Evolutionary conservation across 805 yeast species (phyloP), one percentile per base, ranked within the genome.

Genomic region (Wickerhamiella hasegawae): DNA sequence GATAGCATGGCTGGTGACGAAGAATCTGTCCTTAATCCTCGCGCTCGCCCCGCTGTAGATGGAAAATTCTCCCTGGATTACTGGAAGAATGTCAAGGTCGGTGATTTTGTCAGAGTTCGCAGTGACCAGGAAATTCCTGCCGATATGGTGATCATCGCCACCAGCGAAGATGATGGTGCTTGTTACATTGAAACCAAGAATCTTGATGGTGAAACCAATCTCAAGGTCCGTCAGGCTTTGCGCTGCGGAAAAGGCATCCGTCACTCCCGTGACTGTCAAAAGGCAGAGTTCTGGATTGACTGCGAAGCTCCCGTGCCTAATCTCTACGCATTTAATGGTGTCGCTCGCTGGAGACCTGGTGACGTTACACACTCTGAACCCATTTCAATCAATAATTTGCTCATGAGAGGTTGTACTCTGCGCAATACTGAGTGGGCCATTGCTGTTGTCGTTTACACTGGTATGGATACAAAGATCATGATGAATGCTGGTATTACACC

Each of bases 91-190:
- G 73, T 78, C 29, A 65, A 65, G 40, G 87, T 78, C 18, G 92
- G 92, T 32, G 87, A 80, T 52, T 58, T 76, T 37, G 60, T 80
- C 26, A 63, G 81, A 42, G 64, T 79, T 16, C 64, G 71, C 40
- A 72, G 72, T 43, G 75, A 80, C 53, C 82, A 77, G 42, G 80
- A 75, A 48, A 66, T 79, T 14, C 92, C 92, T 1, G 87, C 84
- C 24, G 92, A 79, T 55, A 57, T 79, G 31, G 59, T 75, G 15
- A 64, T 79, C 16, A 55, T 79, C 18, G 65, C 83, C 9, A 71
- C 85, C 0, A 72, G 81, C 25, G 82, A 74, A 46, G 65, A 66
- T 4, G 90, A 80, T 43, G 73, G 72, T 38, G 72, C 73, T 36
- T 73, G 76, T 52, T 72, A 61, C 47, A 71, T 78, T 22, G 92